A percentile compares a stretch with the other conserved stretches of the same genome.
phyloP scores from a whole-genome alignment of 2,329 filamentous ascomycete genomes.

The Colletotrichum coccodes region DNA sequence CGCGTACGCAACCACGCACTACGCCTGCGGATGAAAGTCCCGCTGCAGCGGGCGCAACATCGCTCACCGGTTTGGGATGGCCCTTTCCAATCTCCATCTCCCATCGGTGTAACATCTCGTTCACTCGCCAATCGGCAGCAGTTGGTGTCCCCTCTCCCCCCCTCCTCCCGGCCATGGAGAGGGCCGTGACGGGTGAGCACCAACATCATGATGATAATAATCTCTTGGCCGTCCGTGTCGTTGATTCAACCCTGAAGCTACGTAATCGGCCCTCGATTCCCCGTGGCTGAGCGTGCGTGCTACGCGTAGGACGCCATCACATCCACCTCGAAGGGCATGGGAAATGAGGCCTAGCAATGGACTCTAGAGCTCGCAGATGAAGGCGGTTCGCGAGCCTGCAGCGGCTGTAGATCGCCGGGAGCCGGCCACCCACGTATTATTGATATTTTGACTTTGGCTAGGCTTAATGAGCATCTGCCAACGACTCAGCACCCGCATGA shows the following conservation, averaged over 20 bases:
- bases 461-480: not conserved
- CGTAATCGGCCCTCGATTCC: slow-evolving; percentile 1
- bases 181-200: slow-evolving; percentile 13
- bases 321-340: not conserved
- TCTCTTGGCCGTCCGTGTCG: slow-evolving; percentile 15
- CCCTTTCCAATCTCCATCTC: slow-evolving; percentile 16
- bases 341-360: slow-evolving; percentile 19
- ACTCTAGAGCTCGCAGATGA: not conserved
- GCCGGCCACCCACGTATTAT: slow-evolving; percentile 15
- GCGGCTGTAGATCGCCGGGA: slow-evolving; percentile 22
- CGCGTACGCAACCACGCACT: not conserved
- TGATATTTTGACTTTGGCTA: slow-evolving; percentile 10
- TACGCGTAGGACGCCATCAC: not conserved
- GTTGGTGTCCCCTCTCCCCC: not conserved
- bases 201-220: slow-evolving; percentile 7
- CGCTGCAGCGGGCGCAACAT: not conserved
- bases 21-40: not conserved
- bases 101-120: slow-evolving; percentile 31
- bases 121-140: slow-evolving; percentile 32
- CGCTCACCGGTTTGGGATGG: slow-evolving; percentile 11
- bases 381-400: not conserved
- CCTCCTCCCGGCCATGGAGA: slow-evolving; percentile 2
- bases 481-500: slow-evolving; percentile 24
- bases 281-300: not conserved
- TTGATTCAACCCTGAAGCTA: slow-evolving; percentile 18